A percentile compares a stretch with the other conserved stretches of the same genome.
Conservation (phyloP, 306 rosid species). For the Ceratonia siliqua region DNA sequence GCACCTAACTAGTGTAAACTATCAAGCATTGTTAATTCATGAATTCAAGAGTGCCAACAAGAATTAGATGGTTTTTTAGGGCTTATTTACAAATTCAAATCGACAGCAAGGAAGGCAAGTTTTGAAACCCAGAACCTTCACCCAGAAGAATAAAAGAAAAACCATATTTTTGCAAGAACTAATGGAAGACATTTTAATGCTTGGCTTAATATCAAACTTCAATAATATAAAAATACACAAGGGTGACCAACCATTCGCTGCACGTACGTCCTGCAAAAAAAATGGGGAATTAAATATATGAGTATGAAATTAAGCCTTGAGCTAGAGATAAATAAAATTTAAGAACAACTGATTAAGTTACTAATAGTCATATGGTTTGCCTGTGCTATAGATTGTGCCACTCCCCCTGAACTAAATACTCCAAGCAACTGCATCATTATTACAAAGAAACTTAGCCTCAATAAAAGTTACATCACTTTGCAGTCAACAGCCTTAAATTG, state of each 20-base stretch:
- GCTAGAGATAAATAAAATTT: background rate
- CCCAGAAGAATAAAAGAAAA: slow-evolving; percentile 6
- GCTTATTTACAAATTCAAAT: background rate
- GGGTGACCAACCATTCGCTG: slow-evolving; percentile 53
- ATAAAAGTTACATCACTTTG: background rate
- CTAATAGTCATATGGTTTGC: slow-evolving; percentile 32
- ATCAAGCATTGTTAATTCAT: background rate
- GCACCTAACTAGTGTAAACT: background rate
- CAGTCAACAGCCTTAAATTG: background rate
- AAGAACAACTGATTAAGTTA: slow-evolving; percentile 32
- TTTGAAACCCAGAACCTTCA: background rate
- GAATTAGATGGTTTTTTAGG: background rate
- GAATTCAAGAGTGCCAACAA: background rate
- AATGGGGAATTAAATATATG: slow-evolving; percentile 2
- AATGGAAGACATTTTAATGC: background rate
- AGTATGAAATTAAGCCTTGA: slow-evolving; percentile 22
- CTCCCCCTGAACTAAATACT: slow-evolving; percentile 25
- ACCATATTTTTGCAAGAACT: background rate
- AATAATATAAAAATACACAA: background rate
- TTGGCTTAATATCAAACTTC: background rate
- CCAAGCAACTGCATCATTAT: slow-evolving; percentile 39
- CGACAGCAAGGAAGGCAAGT: background rate
- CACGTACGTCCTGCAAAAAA: slow-evolving; percentile 52
- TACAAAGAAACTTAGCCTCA: background rate
- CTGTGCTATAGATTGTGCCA: slow-evolving; percentile 18